Percentiles rank a stretch among this genome's conserved stretches.
Conservation (phyloP, 768 basidiomycete genomes). For the Podaxis sp. region DNA sequence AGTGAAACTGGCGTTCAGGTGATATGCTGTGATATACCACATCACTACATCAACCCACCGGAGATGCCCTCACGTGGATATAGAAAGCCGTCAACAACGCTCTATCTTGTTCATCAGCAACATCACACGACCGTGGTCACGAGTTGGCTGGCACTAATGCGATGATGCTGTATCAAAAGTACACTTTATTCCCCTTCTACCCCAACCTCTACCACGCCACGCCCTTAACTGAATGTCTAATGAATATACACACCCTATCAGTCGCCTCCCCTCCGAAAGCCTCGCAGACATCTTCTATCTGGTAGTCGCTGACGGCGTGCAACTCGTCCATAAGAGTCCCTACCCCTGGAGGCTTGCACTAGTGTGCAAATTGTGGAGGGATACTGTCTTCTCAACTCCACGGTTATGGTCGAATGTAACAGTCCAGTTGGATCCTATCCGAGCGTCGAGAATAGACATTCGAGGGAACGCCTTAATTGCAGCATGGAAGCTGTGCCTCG, state of each 20-base stretch:
- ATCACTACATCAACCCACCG: background rate
- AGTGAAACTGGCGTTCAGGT: background rate
- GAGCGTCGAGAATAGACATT: background rate
- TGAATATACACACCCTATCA: background rate
- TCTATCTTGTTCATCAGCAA: background rate
- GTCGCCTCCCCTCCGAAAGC: constrained; percentile 3
- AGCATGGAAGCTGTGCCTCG: constrained; percentile 5
- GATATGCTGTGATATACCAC: background rate
- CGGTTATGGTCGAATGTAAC: background rate
- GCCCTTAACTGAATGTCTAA: background rate
- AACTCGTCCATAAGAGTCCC: background rate
- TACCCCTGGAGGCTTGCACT: constrained; percentile 3
- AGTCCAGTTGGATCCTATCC: background rate
- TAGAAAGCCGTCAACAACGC: background rate
- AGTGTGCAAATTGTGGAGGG: constrained; percentile 10
- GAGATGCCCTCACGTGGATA: background rate
- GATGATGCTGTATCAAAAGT: background rate
- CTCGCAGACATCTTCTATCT: constrained; percentile 3
- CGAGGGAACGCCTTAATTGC: background rate
- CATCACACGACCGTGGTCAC: background rate
- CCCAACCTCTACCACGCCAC: background rate
- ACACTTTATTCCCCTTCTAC: background rate
- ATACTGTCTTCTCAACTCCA: background rate
- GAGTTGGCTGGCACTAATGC: background rate
- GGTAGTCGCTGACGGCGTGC: background rate